Conservation (phyloP, 176 grass and related monocot species). For the Aegilops tauschii region DNA sequence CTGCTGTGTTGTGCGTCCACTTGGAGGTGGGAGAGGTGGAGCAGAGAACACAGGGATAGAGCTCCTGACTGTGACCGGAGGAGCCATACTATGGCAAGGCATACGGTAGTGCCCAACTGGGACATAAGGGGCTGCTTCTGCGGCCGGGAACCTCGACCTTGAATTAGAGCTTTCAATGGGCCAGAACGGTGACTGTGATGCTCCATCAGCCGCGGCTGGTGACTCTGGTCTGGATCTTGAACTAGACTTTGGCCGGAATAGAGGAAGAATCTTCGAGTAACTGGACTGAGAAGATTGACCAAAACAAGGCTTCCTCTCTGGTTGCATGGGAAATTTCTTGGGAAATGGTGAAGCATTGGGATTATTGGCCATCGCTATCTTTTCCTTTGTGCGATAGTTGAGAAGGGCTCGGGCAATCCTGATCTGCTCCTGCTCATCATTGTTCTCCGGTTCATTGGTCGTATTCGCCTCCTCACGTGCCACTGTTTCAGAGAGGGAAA, state of each 20-base stretch:
- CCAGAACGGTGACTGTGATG: slow-evolving; percentile 20
- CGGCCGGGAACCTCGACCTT: slow-evolving; percentile 72
- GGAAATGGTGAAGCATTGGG: slow-evolving; percentile 83
- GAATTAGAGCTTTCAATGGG: slow-evolving; percentile 34
- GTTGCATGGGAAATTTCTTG: slow-evolving; percentile 89
- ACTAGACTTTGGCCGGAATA: slow-evolving; percentile 71
- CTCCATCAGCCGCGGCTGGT: slow-evolving; percentile 38
- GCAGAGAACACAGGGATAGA: slow-evolving; percentile 96
- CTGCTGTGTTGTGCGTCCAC: slow-evolving; percentile 39
- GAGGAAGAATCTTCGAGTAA: slow-evolving; percentile 90
- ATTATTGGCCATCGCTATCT: slow-evolving; percentile 88
- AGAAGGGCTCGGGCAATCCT: slow-evolving; percentile 92
- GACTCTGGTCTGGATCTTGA: slow-evolving; percentile 63
- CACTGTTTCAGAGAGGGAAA: slow-evolving; percentile 54
- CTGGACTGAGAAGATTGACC: slow-evolving; percentile 56
- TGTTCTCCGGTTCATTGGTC: slow-evolving; percentile 76
- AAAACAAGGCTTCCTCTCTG: slow-evolving; percentile 55
- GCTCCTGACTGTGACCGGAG: slow-evolving; percentile 89
- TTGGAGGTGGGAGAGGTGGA: slow-evolving; percentile 73
- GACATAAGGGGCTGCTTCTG: slow-evolving; percentile 84
- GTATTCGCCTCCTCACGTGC: slow-evolving; percentile 63
- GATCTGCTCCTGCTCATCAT: slow-evolving; percentile 96
- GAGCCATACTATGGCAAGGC: slow-evolving; percentile 85
- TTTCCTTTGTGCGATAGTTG: slow-evolving; percentile 90
- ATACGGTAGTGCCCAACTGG: slow-evolving; percentile 70